Evolutionary conservation across 225 moss, liverwort and hornwort genomes (phyloP).

Genomic region (Pseudisothecium myosuroides): DNA sequence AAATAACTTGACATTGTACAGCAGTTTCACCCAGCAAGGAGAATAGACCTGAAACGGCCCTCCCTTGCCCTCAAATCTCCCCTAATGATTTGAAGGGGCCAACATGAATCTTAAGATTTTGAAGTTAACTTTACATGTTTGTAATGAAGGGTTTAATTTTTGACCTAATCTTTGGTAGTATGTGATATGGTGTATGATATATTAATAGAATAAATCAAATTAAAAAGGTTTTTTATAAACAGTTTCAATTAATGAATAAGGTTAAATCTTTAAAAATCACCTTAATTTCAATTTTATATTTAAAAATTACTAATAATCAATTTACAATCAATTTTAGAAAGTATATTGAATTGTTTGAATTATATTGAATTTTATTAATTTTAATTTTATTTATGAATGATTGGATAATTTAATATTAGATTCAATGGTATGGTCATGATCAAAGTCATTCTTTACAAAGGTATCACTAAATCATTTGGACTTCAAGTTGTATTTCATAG

Average conservation of each 20-base stretch:
- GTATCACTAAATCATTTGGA: neutral
- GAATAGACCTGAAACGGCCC: too few relatives aligned
- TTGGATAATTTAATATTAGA: neutral
- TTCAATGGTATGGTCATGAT: neutral
- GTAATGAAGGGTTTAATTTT: neutral
- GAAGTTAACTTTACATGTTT: neutral
- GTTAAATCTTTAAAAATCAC: neutral
- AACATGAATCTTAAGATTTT: neutral
- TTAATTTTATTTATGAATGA: neutral
- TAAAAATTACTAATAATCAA: neutral
- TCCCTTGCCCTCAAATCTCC: too few relatives aligned
- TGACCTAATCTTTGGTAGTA: neutral
- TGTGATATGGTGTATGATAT: neutral
- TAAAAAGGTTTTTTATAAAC: rapidly evolving
- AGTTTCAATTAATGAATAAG: neutral
- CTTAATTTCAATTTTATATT: neutral
- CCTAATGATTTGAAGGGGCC: neutral
- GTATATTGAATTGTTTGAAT: too few relatives aligned
- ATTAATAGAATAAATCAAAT: neutral
- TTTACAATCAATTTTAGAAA: neutral
- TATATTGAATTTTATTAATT: neutral
- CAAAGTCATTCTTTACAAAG: neutral
- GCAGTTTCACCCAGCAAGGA: too few relatives aligned
- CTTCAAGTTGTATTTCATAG: too few relatives aligned
- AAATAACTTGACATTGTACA: too few relatives aligned